Conservation (phyloP, 2,329 filamentous ascomycete genomes). For the Monosporascus sp. region DNA sequence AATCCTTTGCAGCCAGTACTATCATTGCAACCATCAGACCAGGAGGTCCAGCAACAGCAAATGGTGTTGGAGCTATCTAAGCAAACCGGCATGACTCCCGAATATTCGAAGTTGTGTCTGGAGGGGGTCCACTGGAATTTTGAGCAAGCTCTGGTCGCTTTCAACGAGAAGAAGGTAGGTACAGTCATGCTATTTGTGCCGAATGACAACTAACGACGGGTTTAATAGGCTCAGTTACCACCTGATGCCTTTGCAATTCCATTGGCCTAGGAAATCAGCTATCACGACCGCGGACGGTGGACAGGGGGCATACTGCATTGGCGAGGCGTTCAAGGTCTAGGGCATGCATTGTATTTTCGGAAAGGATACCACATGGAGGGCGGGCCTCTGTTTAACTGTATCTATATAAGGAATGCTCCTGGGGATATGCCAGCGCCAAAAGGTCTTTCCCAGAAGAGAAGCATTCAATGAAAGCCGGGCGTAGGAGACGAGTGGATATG, state of each 20-base stretch:
- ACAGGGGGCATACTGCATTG: neutral
- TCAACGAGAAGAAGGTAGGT: constrained; percentile 66
- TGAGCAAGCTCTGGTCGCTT: constrained; percentile 66
- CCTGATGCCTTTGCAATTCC: constrained; percentile 37
- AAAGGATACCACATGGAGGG: neutral
- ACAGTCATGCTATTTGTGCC: neutral
- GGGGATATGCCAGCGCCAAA: neutral
- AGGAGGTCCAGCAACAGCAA: constrained; percentile 55
- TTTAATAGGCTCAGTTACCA: constrained; percentile 38
- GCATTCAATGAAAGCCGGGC: neutral
- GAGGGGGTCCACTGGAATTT: constrained; percentile 76
- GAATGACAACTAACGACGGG: constrained; percentile 3
- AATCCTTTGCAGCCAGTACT: constrained; percentile 33
- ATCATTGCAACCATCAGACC: constrained; percentile 18
- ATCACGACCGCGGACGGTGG: neutral
- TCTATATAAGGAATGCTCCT: neutral
- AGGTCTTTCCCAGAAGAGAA: neutral
- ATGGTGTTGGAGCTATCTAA: constrained; percentile 70
- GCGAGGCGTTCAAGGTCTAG: neutral
- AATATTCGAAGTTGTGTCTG: constrained; percentile 78
- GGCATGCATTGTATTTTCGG: neutral
- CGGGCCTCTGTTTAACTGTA: neutral
- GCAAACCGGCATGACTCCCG: constrained; percentile 72
- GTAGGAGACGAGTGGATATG: neutral
- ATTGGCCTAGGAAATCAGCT: constrained; percentile 3